A percentile compares a stretch with the other conserved stretches of the same genome.
phyloP scores from a whole-genome alignment of 1,284 basidiomycete genomes.

The Schizophyllum amplum region DNA sequence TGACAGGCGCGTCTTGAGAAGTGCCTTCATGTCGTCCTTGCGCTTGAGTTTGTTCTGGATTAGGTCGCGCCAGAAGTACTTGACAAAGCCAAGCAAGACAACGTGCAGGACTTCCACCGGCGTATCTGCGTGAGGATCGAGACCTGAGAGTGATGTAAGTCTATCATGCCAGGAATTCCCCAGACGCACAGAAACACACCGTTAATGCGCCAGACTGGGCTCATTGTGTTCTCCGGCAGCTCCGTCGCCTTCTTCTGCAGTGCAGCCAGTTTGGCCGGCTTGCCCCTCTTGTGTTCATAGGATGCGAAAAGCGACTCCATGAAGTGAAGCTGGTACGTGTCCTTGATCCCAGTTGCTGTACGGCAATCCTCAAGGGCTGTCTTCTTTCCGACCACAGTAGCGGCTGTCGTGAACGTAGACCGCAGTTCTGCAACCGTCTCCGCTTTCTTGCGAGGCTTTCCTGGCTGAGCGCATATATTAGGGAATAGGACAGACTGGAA shows the following conservation, averaged over 20 bases:
- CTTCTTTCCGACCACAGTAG: slow-evolving; percentile 11
- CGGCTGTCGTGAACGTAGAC: slow-evolving; percentile 13
- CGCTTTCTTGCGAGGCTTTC: slow-evolving; percentile 9
- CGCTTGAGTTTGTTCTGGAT: slow-evolving; percentile 18
- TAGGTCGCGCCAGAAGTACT: slow-evolving; percentile 29
- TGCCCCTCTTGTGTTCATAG: slow-evolving; percentile 11
- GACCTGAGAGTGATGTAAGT: slow-evolving; percentile 10
- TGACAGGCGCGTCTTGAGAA: slow-evolving; percentile 17
- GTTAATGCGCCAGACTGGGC: slow-evolving; percentile 18
- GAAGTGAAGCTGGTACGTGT: slow-evolving; percentile 20
- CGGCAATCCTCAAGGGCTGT: slow-evolving; percentile 11
- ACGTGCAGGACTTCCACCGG: slow-evolving; percentile 29
- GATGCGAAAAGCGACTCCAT: slow-evolving; percentile 15
- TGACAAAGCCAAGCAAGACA: slow-evolving; percentile 29
- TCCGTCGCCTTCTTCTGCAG: slow-evolving; percentile 6
- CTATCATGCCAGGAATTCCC: background rate
- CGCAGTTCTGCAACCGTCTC: slow-evolving; percentile 15
- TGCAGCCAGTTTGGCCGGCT: slow-evolving; percentile 9
- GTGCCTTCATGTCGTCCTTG: slow-evolving; percentile 11
- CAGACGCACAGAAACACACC: slow-evolving; percentile 9
- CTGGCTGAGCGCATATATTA: slow-evolving; percentile 8
- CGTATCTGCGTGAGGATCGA: slow-evolving; percentile 28
- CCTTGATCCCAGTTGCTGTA: slow-evolving; percentile 22
- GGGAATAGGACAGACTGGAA: background rate
- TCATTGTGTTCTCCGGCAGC: slow-evolving; percentile 14